phyloP scores from a whole-genome alignment of 768 basidiomycete species.

The Cyathus striatus region DNA sequence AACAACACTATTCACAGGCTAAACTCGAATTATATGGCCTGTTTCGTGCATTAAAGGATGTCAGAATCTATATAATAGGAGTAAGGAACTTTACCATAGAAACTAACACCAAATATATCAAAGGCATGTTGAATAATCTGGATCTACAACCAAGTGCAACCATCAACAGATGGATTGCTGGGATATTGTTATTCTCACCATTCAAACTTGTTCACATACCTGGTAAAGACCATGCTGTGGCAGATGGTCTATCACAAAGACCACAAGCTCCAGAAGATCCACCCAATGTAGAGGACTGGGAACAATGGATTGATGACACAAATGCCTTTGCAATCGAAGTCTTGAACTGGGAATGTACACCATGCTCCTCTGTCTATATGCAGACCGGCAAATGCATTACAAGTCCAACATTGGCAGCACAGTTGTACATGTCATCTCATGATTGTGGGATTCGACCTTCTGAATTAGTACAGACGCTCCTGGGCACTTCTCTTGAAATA shows the following conservation, averaged over 20 bases:
- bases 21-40: neutral
- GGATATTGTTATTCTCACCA: neutral
- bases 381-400: too few relatives aligned
- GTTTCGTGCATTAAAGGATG: neutral
- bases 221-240: neutral
- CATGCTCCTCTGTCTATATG: too few relatives aligned
- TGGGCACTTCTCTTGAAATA: neutral
- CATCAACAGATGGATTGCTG: neutral
- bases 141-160: too few relatives aligned
- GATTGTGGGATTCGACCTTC: neutral
- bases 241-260: too few relatives aligned
- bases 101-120: neutral
- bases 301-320: constrained; percentile 5
- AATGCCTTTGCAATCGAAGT: too few relatives aligned
- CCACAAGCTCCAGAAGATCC: too few relatives aligned
- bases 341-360: neutral
- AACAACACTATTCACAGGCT: neutral
- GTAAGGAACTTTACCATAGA: neutral
- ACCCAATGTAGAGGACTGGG: too few relatives aligned
- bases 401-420: too few relatives aligned
- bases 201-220: neutral
- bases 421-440: too few relatives aligned
- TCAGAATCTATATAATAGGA: neutral
- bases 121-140: too few relatives aligned
- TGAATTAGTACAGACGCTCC: too few relatives aligned